phyloP scores from a whole-genome alignment of 305 asterid species.

The Rubia tinctorum region DNA sequence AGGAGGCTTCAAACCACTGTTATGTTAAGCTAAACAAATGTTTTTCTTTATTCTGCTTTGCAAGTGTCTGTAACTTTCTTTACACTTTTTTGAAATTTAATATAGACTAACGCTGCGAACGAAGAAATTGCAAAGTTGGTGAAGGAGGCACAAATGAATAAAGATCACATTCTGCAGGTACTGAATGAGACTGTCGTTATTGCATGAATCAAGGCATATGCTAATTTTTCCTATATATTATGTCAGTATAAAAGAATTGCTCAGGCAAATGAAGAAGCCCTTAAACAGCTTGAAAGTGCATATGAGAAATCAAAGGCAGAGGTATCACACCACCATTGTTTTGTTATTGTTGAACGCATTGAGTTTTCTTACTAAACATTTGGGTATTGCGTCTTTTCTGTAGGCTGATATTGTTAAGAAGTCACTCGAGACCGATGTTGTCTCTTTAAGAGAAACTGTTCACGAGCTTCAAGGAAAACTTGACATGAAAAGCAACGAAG shows the following conservation, averaged over 20 bases:
- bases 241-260: conserved; percentile 88
- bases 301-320: conserved; percentile 62
- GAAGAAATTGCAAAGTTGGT: conserved; percentile 64
- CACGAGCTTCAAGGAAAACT: conserved; percentile 64
- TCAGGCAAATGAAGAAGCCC: conserved; percentile 78
- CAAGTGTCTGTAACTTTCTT: background rate
- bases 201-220: conserved; percentile 8
- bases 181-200: conserved; percentile 7
- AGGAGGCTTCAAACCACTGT: background rate
- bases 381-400: conserved; percentile 11
- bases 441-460: conserved; percentile 48
- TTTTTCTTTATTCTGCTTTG: background rate
- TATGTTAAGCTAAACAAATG: background rate
- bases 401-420: conserved; percentile 64
- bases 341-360: conserved; percentile 1
- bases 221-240: conserved; percentile 4
- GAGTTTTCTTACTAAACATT: background rate
- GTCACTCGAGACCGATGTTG: conserved; percentile 65
- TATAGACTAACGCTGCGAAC: conserved; percentile 32
- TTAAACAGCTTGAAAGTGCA: conserved; percentile 64
- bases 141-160: conserved; percentile 62
- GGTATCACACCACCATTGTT: conserved; percentile 28
- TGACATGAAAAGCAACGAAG: conserved; percentile 63
- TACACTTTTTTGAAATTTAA: background rate
- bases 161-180: conserved; percentile 90